Evolutionary conservation across 352 stramenopile species (phyloP), one percentile per base, ranked within the genome.

Genomic region (Elongisporangium prolatum): DNA sequence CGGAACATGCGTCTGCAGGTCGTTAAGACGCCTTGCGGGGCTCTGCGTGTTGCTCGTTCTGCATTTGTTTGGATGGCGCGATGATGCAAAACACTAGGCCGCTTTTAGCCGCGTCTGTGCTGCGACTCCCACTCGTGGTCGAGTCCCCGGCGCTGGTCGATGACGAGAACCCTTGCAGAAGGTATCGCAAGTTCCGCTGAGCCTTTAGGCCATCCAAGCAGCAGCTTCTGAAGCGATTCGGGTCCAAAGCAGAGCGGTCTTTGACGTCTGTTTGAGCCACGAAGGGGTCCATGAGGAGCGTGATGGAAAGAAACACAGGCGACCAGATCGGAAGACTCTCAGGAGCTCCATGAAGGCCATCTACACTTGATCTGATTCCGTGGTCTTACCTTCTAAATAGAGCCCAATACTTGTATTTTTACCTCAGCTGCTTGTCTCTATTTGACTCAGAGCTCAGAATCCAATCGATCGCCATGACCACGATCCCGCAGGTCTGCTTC

Each of bases 401-500:
- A 44, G 34, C 34, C 11, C 34, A 44, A 44, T 2, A 13, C 34
- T 44, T 44, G 34, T 44, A 44, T 44, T 44, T 44, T 17, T 44
- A 44, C 34, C 10, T 44, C 34, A 5, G 9, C 8, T 40, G 5
- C 9, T 40, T 16, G 10, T 44, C 34, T 17, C 34, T 44, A 9
- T 44, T 11, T 44, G 34, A 11, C 17, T 13, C 34, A 17, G 17
- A 44, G 6, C 34, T 16, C 13, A 52, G 17, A 48, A 24, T 9
- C 21, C 21, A 40, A 20, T 10, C 38, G 14, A 44, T 50, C 16
- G 25, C 11, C 48, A 55, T 61, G 48, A 7, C 24, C 3, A 7
- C 24, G 24, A 34, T 34, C 25, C 21, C 49, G 11, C 60, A 64
- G 18, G 59, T 71, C 22, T 64, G 62, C 44, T 74, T 74, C 37